Evolutionary conservation across 2,329 filamentous ascomycete genomes (phyloP).

Genomic region (Monilinia fructicola): DNA sequence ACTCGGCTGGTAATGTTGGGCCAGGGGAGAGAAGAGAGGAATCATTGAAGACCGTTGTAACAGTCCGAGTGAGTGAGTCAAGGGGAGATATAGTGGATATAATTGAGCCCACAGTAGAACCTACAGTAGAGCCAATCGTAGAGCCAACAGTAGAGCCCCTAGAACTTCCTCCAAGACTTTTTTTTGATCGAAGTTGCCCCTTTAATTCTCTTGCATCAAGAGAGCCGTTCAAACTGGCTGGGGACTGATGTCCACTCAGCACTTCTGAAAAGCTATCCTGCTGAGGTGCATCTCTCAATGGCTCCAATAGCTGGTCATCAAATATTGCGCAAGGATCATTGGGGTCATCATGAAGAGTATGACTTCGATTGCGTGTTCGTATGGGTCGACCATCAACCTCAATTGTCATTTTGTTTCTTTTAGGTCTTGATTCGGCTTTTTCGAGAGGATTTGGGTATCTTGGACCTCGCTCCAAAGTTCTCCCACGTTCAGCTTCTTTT

Average conservation of each 20-base stretch:
- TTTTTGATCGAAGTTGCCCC: not conserved
- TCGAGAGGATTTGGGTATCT: slow-evolving; percentile 33
- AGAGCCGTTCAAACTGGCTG: slow-evolving; percentile 7
- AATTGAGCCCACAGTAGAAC: no score
- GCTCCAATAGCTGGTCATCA: slow-evolving; percentile 39
- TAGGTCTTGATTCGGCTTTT: slow-evolving; percentile 34
- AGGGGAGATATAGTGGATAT: slow-evolving; percentile 6
- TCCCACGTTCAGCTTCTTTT: slow-evolving; percentile 32
- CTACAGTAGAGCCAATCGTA: not conserved
- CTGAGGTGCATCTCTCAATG: slow-evolving; percentile 32
- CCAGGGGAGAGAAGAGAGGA: slow-evolving; percentile 25
- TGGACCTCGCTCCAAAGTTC: slow-evolving; percentile 29
- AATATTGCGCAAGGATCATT: slow-evolving; percentile 34
- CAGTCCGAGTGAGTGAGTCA: slow-evolving; percentile 13
- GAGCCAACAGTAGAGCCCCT: not conserved
- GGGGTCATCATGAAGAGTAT: slow-evolving; percentile 37
- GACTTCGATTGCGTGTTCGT: slow-evolving; percentile 35
- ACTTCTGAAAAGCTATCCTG: slow-evolving; percentile 35
- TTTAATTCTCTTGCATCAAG: slow-evolving; percentile 12
- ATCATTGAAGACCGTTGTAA: slow-evolving; percentile 27
- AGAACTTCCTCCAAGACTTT: not conserved
- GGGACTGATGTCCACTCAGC: slow-evolving; percentile 24
- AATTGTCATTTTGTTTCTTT: slow-evolving; percentile 31
- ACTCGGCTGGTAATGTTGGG: slow-evolving; percentile 24
- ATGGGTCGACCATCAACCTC: slow-evolving; percentile 35